Evolutionary conservation across 2,329 filamentous ascomycete species (phyloP).

Genomic region (Rutstroemia sydowiana): DNA sequence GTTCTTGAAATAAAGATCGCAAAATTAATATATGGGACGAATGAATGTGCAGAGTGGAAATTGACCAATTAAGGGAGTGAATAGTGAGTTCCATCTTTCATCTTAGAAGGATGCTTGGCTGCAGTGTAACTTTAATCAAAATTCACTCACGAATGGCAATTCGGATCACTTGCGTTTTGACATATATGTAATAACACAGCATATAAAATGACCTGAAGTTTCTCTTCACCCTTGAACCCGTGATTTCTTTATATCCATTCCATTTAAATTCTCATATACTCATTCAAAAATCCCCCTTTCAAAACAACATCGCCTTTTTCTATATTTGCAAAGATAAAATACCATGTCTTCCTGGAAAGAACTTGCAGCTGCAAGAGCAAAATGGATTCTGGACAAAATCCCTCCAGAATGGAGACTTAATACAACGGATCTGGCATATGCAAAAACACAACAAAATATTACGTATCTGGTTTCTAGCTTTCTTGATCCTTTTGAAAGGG

Average conservation of each 20-base stretch:
- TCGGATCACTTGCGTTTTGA: background rate
- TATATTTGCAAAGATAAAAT: background rate
- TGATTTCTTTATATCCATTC: background rate
- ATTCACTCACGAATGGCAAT: background rate
- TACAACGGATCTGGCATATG: background rate
- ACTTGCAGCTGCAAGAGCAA: background rate
- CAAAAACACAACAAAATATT: background rate
- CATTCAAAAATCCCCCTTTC: background rate
- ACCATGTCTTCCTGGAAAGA: background rate
- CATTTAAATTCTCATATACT: background rate
- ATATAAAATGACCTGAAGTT: background rate
- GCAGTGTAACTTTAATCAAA: slow-evolving; percentile 5
- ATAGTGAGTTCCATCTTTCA: background rate
- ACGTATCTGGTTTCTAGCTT: slow-evolving; percentile 25
- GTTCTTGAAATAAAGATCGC: too few species aligned
- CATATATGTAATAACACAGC: background rate
- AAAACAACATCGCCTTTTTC: background rate
- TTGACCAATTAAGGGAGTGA: background rate
- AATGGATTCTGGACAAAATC: background rate
- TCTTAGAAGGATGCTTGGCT: background rate
- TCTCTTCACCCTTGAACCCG: background rate
- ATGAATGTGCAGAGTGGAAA: background rate
- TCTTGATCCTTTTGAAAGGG: slow-evolving; percentile 15
- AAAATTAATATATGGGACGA: too few species aligned
- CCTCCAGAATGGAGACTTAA: slow-evolving; percentile 1